Base-by-base conservation (phyloP, 1,284 basidiomycete species). In the Phylloboletellus chloephorus region DNA sequence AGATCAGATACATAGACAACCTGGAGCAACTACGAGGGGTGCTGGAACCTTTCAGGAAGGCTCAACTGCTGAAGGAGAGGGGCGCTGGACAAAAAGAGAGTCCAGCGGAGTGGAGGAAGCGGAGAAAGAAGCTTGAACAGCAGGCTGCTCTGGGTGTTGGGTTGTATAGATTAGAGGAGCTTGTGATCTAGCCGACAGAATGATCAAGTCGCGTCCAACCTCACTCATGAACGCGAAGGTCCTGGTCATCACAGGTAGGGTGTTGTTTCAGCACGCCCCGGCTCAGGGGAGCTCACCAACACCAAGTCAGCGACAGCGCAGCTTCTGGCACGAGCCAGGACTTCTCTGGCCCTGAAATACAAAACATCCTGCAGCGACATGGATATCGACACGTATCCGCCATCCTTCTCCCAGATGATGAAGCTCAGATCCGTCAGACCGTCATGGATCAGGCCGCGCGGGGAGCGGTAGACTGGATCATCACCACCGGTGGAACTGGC, bases 401-500 rank as follows among this genome's bases (percentile, higher is more conserved):
- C 36, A 40, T 37, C 10, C 67, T 78, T 49, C 80, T 88, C 0
- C 72, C 84, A 26, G 88, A 91, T 53, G 79, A 87, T 34, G 62
- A 72, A 33, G 48, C 54, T 0, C 56, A 56, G 28, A 85, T 90
- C 34, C 68, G 67, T 20, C 52, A 59, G 7, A 58, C 60, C 6
- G 67, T 88, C 9, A 63, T 60, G 37, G 53, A 55, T 7, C 80
- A 77, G 72, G 67, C 62, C 28, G 57, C 62, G 3, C 54, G 65
- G 2, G 67, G 63, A 4, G 54, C 67, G 12, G 60, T 79, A n/a
- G 81, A 88, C 57, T 79, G 78, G 73, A 72, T 89, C 46, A 67
- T 93, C 44, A 88, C 88, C 4, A 87, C 84, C 0, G 90, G 90
- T 8, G 90, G 90, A 2, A 94, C 90, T 0, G 90, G 90, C 4